Percentiles rank a stretch among this genome's conserved stretches.
These are phyloP conservation scores for Sclerotiophoma versabilis DNA, from an alignment of 2,329 filamentous ascomycete genomes.

Conservation along the genomic window DNA sequence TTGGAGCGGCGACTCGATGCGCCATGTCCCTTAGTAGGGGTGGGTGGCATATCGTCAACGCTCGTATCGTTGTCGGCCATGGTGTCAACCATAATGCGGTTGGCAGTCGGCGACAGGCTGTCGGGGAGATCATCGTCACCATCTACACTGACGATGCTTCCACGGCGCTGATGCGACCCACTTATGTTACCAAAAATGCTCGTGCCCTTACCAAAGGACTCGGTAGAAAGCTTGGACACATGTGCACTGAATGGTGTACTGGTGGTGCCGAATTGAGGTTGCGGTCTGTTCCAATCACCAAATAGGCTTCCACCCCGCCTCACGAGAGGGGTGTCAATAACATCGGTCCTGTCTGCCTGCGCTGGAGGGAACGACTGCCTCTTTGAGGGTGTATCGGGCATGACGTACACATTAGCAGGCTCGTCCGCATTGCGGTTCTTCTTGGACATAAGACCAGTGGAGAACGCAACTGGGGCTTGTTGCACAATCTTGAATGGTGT, in stretches of 20 bases:
- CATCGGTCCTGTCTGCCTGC: slow-evolving; percentile 45
- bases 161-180: slow-evolving; percentile 61
- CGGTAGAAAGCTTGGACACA: slow-evolving; percentile 66
- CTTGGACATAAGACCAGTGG: slow-evolving; percentile 87
- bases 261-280: slow-evolving; percentile 78
- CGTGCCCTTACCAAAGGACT: slow-evolving; percentile 70
- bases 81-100: slow-evolving; percentile 48
- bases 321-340: slow-evolving; percentile 53
- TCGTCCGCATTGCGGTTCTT: slow-evolving; percentile 82
- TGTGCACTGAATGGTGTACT: slow-evolving; percentile 79
- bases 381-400: slow-evolving; percentile 97
- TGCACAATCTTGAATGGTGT: slow-evolving; percentile 82
- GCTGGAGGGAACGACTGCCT: slow-evolving; percentile 77
- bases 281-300: slow-evolving; percentile 67
- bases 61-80: slow-evolving; percentile 63
- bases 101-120: slow-evolving; percentile 64
- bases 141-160: slow-evolving; percentile 82
- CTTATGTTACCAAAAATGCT: slow-evolving; percentile 68
- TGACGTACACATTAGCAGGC: slow-evolving; percentile 63
- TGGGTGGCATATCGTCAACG: slow-evolving; percentile 84
- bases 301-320: slow-evolving; percentile 60
- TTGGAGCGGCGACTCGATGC: slow-evolving; percentile 56
- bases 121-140: slow-evolving; percentile 62
- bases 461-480: slow-evolving; percentile 79
- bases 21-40: slow-evolving; percentile 79